A percentile compares a stretch with the other conserved stretches of the same genome.
Evolutionary conservation across 225 moss, liverwort and hornwort species (phyloP).

Genomic region (Bryoerythrophyllum caledonicum): DNA sequence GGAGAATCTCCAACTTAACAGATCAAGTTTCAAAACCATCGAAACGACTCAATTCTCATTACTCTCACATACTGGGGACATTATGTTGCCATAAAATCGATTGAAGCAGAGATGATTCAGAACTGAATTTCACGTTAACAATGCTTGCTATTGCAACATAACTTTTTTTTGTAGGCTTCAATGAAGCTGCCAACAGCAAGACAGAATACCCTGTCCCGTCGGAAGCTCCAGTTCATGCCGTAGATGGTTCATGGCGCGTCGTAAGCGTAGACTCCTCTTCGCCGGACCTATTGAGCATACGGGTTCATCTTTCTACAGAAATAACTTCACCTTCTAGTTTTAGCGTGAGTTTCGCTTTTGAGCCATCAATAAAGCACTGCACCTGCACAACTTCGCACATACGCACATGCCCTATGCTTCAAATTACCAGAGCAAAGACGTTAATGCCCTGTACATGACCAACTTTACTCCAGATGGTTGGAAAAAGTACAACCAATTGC

Average conservation of each 20-base stretch:
- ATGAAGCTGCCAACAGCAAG: slow-evolving; percentile 56
- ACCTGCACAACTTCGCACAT: too few relatives aligned
- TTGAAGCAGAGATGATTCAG: too few relatives aligned
- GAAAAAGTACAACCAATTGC: not conserved
- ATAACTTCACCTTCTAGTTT: not conserved
- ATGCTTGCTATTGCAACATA: not conserved
- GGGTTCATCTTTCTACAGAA: slow-evolving; percentile 24
- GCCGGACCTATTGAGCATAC: slow-evolving; percentile 21
- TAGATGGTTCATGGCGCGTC: slow-evolving; percentile 63
- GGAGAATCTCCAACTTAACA: not conserved
- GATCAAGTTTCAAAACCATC: too few relatives aligned
- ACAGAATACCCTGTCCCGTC: slow-evolving; percentile 45
- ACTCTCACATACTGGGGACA: not conserved
- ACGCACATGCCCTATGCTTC: not conserved
- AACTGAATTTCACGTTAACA: too few relatives aligned
- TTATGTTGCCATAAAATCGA: too few relatives aligned
- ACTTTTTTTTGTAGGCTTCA: slow-evolving; percentile 40
- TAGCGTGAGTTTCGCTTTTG: not conserved
- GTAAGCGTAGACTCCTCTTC: slow-evolving; percentile 42
- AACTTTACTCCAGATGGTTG: not conserved
- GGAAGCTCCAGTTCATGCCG: slow-evolving; percentile 59
- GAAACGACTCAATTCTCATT: not conserved
- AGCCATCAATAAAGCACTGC: not conserved
- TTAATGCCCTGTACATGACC: not conserved
- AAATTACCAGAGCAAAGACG: not conserved